Conservation (phyloP, 257 asterid species). For the Handroanthus guayacan region DNA sequence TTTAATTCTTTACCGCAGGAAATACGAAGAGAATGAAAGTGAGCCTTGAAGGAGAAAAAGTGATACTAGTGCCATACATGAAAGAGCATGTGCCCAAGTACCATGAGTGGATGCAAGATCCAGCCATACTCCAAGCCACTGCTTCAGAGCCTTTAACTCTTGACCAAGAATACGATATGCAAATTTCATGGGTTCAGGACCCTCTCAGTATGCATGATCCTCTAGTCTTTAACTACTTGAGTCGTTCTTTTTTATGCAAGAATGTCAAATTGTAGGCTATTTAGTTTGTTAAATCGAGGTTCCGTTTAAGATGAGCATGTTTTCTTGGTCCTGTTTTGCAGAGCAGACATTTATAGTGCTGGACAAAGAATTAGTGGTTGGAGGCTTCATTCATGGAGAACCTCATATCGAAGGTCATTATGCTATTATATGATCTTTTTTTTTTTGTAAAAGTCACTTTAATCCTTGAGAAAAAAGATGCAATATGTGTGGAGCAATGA, state of each 20-base stretch:
- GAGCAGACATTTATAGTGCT: conserved; percentile 91
- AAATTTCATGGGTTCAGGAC: conserved; percentile 85
- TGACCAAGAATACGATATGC: conserved; percentile 85
- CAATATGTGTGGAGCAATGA: background rate
- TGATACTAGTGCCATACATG: conserved; percentile 86
- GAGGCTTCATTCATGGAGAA: conserved; percentile 74
- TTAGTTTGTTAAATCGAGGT: background rate
- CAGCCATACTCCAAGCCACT: conserved; percentile 84
- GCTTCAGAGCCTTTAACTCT: conserved; percentile 92
- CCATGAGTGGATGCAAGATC: conserved; percentile 96
- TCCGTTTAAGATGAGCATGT: conserved; percentile 17
- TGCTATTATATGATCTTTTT: background rate
- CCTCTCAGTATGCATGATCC: conserved; percentile 58
- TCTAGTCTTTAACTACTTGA: conserved; percentile 6
- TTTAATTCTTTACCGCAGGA: conserved; percentile 12
- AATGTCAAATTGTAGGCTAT: background rate
- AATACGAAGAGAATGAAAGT: conserved; percentile 48
- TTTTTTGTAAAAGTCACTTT: background rate
- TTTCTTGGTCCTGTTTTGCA: conserved; percentile 48
- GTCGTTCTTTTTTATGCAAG: background rate
- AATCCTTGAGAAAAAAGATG: conserved; percentile 15
- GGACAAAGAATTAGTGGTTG: conserved; percentile 76
- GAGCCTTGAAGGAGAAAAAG: conserved; percentile 82
- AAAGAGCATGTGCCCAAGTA: conserved; percentile 84
- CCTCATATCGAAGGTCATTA: conserved; percentile 74